These are phyloP conservation scores for Anthoceros angustus DNA, from an alignment of 225 moss, liverwort and hornwort genomes.

Conservation along the genomic window DNA sequence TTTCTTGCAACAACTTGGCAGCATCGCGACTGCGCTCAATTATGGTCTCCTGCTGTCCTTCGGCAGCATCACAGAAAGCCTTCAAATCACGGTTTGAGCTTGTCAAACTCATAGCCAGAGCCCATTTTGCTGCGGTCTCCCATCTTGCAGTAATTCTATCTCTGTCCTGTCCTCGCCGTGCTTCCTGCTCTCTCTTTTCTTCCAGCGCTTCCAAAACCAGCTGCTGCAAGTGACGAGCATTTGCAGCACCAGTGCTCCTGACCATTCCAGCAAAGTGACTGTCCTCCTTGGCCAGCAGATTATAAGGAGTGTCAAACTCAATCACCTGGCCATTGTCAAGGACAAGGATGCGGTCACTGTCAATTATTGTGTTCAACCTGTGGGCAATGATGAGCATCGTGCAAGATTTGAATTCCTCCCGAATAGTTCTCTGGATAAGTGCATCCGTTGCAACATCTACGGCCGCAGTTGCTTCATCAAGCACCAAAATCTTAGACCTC, in stretches of 20 bases:
- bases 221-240: neutral
- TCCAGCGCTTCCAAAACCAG: neutral
- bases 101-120: neutral
- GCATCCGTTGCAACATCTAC: conserved; percentile 37
- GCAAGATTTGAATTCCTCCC: conserved; percentile 17
- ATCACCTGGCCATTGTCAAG: conserved; percentile 21
- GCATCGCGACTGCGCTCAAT: neutral
- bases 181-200: neutral
- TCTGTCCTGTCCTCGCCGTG: neutral
- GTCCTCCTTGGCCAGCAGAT: neutral
- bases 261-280: neutral
- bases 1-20: neutral
- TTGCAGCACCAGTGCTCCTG: neutral
- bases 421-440: conserved; percentile 26
- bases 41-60: neutral
- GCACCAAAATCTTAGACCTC: conserved; percentile 28
- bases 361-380: conserved; percentile 34
- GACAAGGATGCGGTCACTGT: conserved; percentile 30
- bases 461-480: conserved; percentile 38
- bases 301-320: neutral
- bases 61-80: neutral
- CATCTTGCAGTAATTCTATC: neutral
- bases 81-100: neutral
- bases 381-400: conserved; percentile 43
- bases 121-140: neutral